Evolutionary conservation across 768 basidiomycete species (phyloP), one percentile per base, ranked within the genome.

Genomic region (Lepiota subincarnata): DNA sequence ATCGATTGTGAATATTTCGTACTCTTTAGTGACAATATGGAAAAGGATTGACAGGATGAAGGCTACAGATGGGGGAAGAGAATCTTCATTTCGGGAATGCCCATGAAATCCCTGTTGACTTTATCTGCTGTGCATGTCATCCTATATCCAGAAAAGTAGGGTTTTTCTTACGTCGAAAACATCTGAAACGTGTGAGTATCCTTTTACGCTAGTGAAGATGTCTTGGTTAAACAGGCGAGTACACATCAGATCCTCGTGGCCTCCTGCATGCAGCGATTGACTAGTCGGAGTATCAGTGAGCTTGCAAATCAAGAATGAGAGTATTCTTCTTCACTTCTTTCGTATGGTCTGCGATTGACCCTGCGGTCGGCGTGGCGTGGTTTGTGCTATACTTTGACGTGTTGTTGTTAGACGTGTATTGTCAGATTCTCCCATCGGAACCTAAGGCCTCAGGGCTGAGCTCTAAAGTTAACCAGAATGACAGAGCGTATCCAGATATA

Each of bases 191-290:
- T 24, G 40, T 41, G 38, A 40, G 4, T 6, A 14, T 28, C 28
- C 26, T 35, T 50, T 38, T 7, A 4, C 19, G 14, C 39, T 40
- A 28, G 48, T 18, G 40, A 14, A 40, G 19, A 13, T 26, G 40
- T 18, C 8, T 31, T 12, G 22, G 37, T 34, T 40, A 31, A 35
- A 11, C 28, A 19, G 28, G 41, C 4, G 19, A 43, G 40, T 18
- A 28, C 42, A 14, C 18, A 51, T 28, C 50, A 45, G 41, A 52
- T 42, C 50, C 50, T 52, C 50, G 24, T 52, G 43, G 50, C 13
- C 11, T 36, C 50, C 50, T 44, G 50, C 50, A 44, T 35, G 50
- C 43, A 52, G 37, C 43, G 16, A 7, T 12, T 43, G 31, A 18
- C 18, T 44, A 52, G 42, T 52, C 42, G 22, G 50, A 37, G 41